Evolutionary conservation across 1,284 basidiomycete genomes (phyloP), one percentile per base, ranked within the genome.

Genomic region (Caloboletus firmus): DNA sequence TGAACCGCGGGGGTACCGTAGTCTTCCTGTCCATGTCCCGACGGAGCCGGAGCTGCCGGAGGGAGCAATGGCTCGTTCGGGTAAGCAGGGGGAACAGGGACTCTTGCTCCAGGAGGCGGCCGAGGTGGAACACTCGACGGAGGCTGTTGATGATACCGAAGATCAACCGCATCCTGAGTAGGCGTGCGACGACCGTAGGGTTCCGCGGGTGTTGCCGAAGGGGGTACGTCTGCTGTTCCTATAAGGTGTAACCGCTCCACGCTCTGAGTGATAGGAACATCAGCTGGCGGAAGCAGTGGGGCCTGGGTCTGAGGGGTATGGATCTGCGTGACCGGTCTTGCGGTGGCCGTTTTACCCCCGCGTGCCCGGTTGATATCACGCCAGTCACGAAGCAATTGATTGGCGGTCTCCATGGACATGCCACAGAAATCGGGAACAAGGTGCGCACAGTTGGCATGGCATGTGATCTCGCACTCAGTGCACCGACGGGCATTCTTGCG

Each of bases 331-430:
- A 72, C 62, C 3, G 76, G 73, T 41, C 71, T 71, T 56, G 72
- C 52, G 20, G 45, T 26, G 57, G 67, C 62, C 45, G 72, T 74
- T 65, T 78, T 79, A 52, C 77, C 76, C 13, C 72, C 74, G 32
- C 72, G 81, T 63, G 73, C 71, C 68, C 85, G 78, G 66, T 89
- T 87, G 69, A 90, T 89, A 62, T 87, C 93, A 67, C 95, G 90
- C 79, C 94, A 89, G 71, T 96, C 91, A 57, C 89, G 87, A 52
- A 99, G 81, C 26, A 99, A 80, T 66, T 91, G 87, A 72, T 98
- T 98, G 39, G 97, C 97, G 57, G 93, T 97, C 73, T 98, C 97
- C 96, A 99, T 99, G 22, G 94, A 95, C 96, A 99, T 98, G 48
- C 97, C 97, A 68, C 97, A 99, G 74, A 99, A 98, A 74, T 99